Evolutionary conservation across 2,329 filamentous ascomycete species (phyloP), one percentile per base, ranked within the genome.

Genomic region (Sporothrix protearum): DNA sequence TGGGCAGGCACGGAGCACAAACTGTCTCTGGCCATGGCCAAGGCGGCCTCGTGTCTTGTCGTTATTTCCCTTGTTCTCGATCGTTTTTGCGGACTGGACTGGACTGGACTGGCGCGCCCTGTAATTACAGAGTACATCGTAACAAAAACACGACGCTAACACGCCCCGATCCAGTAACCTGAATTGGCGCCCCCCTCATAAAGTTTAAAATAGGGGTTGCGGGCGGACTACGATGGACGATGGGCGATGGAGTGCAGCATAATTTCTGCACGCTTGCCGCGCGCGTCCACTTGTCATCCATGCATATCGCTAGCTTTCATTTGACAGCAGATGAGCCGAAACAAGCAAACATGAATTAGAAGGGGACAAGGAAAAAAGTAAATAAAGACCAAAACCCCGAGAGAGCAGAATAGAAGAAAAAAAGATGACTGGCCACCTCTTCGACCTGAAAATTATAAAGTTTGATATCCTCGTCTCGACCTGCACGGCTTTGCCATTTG

Each of bases 131-230:
- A n/a, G n/a, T n/a, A n/a, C n/a, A n/a, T n/a, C n/a, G n/a, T n/a
- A n/a, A n/a, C n/a, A n/a, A 47, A 19, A 53, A 28, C 61, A 45
- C 4, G 28, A 12, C 61, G 42, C 61, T 64, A 64, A 47, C 39
- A 64, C 42, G 61, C 61, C 61, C 57, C 39, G 25, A 64, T 64
- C 36, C 22, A 64, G 61, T 64, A 64, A 64, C 16, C 22, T 39
- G 61, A 45, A 25, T 10, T 28, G 36, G 39, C 25, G n/a, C 39
- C n/a, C 45, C 16, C 42, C 7, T 22, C 25, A 59, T 36, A n/a
- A 49, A 28, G 59, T 28, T 63, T 45, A 45, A 63, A 45, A 42
- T 63, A 45, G 59, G 59, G 59, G 59, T 22, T 61, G 57, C 28
- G 55, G 57, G 57, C 57, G 57, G n/a, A 30, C 51, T 30, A 30